Evolutionary conservation across 345 rosid species (phyloP), one percentile per base, ranked within the genome.

Genomic region (Mallotus nudiflorus): DNA sequence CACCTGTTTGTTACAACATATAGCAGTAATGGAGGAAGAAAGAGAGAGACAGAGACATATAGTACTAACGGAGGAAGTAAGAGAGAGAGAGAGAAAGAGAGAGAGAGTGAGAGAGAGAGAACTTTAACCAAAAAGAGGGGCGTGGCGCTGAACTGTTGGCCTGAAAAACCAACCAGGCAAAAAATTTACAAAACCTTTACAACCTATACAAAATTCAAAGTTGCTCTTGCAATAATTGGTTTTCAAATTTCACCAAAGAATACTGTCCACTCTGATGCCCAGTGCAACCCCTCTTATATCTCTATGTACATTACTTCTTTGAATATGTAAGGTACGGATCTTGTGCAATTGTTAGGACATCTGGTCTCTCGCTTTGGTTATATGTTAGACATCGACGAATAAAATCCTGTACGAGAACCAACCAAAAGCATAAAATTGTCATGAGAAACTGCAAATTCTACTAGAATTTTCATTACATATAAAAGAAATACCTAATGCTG

Each of bases 301-400:
- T 68, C 72, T 86, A 68, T 72, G 68, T 74, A 67, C 59, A 56
- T 11, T 61, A 88, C 80, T 84, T 91, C 86, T 84, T 93, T 73
- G 82, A 42, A 75, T 85, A 89, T 56, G 91, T 85, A 51, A 89
- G 93, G 80, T 92, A 95, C 19, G 92, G 86, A 76, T 95, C 99
- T 56, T 90, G 90, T 33, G 97, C 94, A 80, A 89, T 73, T 18
- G 92, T 82, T 59, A 92, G 79, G 67, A 95, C 99, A 71, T 95
- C 97, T 1, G 91, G 96, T 81, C 99, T 86, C 29, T 95, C 99
- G 0, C 83, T 77, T 78, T 95, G 99, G 79, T 88, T 90, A 75
- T 95, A 95, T 3, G 94, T 88, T 67, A 95, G 82, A 86, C 98
- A 95, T 65, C 91, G 81, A 13, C 98, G 90, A 76, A 95, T 92